Percentiles rank a stretch among this genome's conserved stretches.
These are phyloP conservation scores for Pilasporangium apinafurcum DNA, from an alignment of 352 stramenopile species.

Conservation along the genomic window DNA sequence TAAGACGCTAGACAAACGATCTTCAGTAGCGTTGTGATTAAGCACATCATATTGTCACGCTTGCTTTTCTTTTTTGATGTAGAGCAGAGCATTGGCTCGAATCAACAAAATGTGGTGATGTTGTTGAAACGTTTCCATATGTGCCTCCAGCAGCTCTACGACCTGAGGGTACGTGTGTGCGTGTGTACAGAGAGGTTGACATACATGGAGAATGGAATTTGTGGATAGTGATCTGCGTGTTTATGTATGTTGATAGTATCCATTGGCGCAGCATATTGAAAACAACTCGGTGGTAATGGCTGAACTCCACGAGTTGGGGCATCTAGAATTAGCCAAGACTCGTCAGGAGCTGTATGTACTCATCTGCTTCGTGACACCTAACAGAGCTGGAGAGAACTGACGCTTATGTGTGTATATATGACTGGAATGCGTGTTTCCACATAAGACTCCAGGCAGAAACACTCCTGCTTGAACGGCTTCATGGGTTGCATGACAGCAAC, in stretches of 20 bases:
- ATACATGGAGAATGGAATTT: too few relatives aligned
- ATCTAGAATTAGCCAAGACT: neutral
- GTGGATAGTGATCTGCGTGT: neutral
- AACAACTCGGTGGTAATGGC: conserved; percentile 4
- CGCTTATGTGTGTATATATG: neutral
- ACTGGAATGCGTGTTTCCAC: too few relatives aligned
- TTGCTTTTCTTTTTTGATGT: neutral
- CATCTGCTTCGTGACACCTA: neutral
- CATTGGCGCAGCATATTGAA: conserved; percentile 17
- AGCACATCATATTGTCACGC: too few relatives aligned
- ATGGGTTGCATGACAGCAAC: neutral
- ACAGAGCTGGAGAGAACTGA: too few relatives aligned
- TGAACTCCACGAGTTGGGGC: conserved; percentile 1
- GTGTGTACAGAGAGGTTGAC: too few relatives aligned
- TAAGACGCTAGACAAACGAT: too few relatives aligned
- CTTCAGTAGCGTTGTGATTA: too few relatives aligned
- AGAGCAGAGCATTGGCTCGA: conserved; percentile 7
- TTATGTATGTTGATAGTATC: conserved; percentile 9
- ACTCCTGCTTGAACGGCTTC: conserved; percentile 7
- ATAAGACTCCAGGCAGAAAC: conserved; percentile 6
- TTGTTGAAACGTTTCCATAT: conserved; percentile 10
- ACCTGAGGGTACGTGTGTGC: conserved; percentile 10
- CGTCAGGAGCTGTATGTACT: conserved; percentile 5
- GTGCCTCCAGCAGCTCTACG: conserved; percentile 12
- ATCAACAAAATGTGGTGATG: conserved; percentile 6